Evolutionary conservation across 495 filamentous ascomycete genomes (phyloP).

Genomic region (Chaetomium tenue): DNA sequence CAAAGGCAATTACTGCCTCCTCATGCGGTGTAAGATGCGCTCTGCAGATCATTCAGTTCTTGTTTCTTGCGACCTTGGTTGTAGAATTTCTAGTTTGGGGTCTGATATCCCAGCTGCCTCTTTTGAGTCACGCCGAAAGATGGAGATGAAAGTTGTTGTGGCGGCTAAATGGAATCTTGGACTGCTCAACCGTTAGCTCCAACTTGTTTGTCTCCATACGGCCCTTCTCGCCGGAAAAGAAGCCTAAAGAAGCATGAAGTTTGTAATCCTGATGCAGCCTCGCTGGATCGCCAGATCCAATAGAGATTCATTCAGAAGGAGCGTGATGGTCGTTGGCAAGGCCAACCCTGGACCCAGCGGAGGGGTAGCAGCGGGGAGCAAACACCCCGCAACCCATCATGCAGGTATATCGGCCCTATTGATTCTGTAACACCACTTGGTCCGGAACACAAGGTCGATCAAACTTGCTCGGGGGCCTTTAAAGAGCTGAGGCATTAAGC

Average conservation of each 20-base stretch:
- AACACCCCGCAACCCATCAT: background rate
- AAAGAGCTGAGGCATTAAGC: background rate
- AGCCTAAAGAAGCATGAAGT: background rate
- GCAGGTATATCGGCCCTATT: background rate
- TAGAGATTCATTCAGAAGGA: background rate
- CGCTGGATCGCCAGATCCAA: background rate
- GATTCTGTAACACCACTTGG: background rate
- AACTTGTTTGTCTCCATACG: background rate
- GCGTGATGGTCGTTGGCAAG: constrained; percentile 4
- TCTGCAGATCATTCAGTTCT: no score
- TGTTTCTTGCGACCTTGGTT: no score
- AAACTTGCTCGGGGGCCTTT: background rate
- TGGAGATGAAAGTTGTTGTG: background rate
- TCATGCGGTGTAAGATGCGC: no score
- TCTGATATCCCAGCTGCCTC: background rate
- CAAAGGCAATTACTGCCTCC: no score
- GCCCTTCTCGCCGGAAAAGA: background rate
- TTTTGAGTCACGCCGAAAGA: background rate
- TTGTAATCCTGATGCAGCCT: background rate
- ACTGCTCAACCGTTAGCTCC: background rate
- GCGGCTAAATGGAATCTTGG: background rate
- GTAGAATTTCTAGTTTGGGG: no score
- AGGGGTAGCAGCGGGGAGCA: constrained; percentile 10
- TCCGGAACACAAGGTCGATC: background rate
- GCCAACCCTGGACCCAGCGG: background rate